Percentiles rank a stretch among this genome's conserved stretches.
phyloP scores from a whole-genome alignment of 345 rosid genomes.

The Eucalyptus curtisii region DNA sequence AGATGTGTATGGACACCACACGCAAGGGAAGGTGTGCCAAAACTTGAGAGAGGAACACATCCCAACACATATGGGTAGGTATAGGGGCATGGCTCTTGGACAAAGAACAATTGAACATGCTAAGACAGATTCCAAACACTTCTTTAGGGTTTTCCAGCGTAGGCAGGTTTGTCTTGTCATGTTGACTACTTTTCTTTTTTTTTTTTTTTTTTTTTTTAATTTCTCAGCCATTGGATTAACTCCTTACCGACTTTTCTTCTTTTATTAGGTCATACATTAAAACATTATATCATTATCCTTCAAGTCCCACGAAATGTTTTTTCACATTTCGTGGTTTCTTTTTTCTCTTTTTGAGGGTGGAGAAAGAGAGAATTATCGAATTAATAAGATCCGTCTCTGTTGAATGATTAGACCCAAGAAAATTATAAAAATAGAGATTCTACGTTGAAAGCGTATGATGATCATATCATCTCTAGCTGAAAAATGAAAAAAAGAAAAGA shows the following conservation, averaged over 20 bases:
- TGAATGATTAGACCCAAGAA: background rate
- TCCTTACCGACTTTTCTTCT: background rate
- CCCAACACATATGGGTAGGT: background rate
- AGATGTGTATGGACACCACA: background rate
- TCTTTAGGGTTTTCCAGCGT: background rate
- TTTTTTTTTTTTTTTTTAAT: fast-evolving
- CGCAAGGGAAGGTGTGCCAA: background rate
- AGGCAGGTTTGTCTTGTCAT: background rate
- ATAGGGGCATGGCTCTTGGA: background rate
- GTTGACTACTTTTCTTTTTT: background rate
- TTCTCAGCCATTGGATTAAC: background rate
- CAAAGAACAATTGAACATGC: background rate
- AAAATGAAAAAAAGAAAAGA: background rate
- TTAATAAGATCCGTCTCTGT: background rate
- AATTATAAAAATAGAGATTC: background rate
- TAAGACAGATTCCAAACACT: background rate
- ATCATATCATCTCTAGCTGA: background rate
- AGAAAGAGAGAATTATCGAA: background rate
- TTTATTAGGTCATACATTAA: background rate
- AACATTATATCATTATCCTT: background rate
- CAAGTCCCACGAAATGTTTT: background rate
- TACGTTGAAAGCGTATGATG: background rate
- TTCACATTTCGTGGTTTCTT: background rate
- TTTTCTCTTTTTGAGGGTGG: background rate
- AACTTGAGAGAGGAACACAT: background rate